Evolutionary conservation across 257 asterid species (phyloP).

Genomic region (Solanum paucissectum): DNA sequence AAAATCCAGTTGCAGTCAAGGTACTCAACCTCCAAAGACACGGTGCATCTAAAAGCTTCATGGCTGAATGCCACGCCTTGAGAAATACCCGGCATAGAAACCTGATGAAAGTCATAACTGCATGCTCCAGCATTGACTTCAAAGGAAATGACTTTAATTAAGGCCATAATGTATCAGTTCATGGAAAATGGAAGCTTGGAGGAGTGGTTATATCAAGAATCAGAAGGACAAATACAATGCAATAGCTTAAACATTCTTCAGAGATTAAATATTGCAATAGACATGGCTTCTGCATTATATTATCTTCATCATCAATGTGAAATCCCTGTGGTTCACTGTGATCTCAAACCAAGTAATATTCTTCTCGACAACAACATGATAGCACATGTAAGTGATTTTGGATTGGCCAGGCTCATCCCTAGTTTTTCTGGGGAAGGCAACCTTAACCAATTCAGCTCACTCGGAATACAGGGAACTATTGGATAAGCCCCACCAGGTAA

Average conservation of each 20-base stretch:
- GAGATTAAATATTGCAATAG: neutral
- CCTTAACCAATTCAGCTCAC: neutral
- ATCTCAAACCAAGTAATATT: neutral
- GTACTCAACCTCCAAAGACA: constrained; percentile 26
- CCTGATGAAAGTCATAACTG: constrained; percentile 37
- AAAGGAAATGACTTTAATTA: constrained; percentile 32
- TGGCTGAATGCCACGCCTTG: constrained; percentile 34
- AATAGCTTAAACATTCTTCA: constrained; percentile 20
- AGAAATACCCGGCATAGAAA: constrained; percentile 25
- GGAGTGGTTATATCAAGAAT: constrained; percentile 31
- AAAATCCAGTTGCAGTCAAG: constrained; percentile 25
- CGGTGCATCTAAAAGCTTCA: constrained; percentile 34
- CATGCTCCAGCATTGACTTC: constrained; percentile 37
- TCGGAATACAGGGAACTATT: neutral
- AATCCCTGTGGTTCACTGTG: constrained; percentile 30
- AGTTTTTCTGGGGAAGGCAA: neutral
- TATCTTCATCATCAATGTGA: constrained; percentile 36
- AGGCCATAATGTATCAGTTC: constrained; percentile 27
- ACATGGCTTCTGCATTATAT: constrained; percentile 29
- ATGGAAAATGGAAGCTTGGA: constrained; percentile 47
- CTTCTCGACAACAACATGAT: neutral
- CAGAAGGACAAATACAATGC: neutral
- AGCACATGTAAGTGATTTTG: neutral
- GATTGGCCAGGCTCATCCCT: neutral
- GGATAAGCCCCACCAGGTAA: neutral